phyloP scores from a whole-genome alignment of 1,139 yeast genomes.

The Meyerozyma smithsonii region DNA sequence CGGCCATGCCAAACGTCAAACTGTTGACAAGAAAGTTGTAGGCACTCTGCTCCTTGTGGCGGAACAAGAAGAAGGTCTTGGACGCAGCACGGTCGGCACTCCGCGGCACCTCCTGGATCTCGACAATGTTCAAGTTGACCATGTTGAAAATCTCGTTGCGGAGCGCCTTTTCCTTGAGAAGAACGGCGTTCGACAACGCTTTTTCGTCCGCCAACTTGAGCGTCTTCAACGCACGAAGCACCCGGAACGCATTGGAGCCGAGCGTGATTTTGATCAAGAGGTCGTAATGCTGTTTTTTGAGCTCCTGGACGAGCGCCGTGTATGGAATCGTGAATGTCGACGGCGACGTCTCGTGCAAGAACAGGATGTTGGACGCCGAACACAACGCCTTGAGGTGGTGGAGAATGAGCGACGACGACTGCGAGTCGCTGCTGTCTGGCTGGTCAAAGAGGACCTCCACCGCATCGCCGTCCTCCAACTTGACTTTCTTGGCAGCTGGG shows the following conservation, averaged over 20 bases:
- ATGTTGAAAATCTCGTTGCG: constrained; percentile 58
- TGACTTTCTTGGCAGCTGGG: constrained; percentile 31
- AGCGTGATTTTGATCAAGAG: constrained; percentile 53
- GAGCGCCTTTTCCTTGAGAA: constrained; percentile 73
- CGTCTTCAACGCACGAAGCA: constrained; percentile 63
- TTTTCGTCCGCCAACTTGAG: constrained; percentile 80
- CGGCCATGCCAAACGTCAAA: constrained; percentile 49
- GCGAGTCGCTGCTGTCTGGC: constrained; percentile 15
- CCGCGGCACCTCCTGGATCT: constrained; percentile 88
- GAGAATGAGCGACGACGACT: constrained; percentile 25
- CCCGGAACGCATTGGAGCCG: constrained; percentile 55
- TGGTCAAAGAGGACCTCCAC: constrained; percentile 4
- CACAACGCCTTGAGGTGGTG: constrained; percentile 40
- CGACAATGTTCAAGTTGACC: constrained; percentile 55
- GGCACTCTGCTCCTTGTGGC: constrained; percentile 60
- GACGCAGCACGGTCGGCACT: constrained; percentile 90
- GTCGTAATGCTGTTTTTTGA: constrained; percentile 59
- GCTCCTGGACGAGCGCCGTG: constrained; percentile 33
- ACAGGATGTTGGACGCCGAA: not conserved
- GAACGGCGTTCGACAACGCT: constrained; percentile 67
- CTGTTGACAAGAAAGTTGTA: constrained; percentile 43
- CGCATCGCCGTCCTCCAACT: constrained; percentile 27
- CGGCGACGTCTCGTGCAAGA: constrained; percentile 32
- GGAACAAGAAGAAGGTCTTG: constrained; percentile 78
- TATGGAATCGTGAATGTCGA: constrained; percentile 41